phyloP scores from a whole-genome alignment of 495 filamentous ascomycete genomes.

The Aspergillus olivimuriae region DNA sequence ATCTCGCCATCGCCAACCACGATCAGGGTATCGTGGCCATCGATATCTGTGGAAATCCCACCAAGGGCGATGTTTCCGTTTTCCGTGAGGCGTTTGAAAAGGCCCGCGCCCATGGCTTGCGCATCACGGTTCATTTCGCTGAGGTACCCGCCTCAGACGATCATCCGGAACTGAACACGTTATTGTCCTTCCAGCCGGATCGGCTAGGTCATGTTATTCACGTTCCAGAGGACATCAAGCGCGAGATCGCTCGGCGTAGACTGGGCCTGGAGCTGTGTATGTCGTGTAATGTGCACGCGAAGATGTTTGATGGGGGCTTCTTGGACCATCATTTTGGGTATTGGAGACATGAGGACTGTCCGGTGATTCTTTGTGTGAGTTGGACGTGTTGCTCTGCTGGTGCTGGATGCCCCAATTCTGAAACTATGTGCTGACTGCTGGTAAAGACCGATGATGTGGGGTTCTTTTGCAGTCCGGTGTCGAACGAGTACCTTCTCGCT shows the following conservation, averaged over 20 bases:
- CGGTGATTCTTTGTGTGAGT: slow-evolving; percentile 55
- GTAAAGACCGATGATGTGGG: slow-evolving; percentile 80
- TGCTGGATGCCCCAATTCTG: no score
- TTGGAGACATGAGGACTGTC: slow-evolving; percentile 50
- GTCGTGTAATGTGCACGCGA: slow-evolving; percentile 74
- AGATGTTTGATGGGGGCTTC: slow-evolving; percentile 63
- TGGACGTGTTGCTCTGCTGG: slow-evolving; percentile 5
- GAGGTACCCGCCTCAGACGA: slow-evolving; percentile 50
- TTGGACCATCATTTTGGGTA: slow-evolving; percentile 67
- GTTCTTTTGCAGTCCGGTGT: slow-evolving; percentile 72
- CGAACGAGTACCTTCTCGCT: slow-evolving; percentile 71
- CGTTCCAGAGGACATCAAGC: slow-evolving; percentile 50
- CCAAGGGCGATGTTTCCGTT: slow-evolving; percentile 49
- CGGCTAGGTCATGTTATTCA: slow-evolving; percentile 77
- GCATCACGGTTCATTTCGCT: slow-evolving; percentile 73
- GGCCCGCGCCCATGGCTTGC: slow-evolving; percentile 48
- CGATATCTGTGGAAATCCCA: slow-evolving; percentile 76
- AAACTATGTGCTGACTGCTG: neutral
- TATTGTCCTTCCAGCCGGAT: slow-evolving; percentile 62
- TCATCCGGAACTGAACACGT: slow-evolving; percentile 48
- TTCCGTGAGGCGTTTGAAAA: slow-evolving; percentile 50
- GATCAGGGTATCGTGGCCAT: slow-evolving; percentile 61
- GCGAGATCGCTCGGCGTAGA: slow-evolving; percentile 44
- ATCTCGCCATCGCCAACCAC: slow-evolving; percentile 53
- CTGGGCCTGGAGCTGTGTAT: slow-evolving; percentile 72